Evolutionary conservation across 129 eudicot genomes (phyloP).

Genomic region (Cynara cardunculus): DNA sequence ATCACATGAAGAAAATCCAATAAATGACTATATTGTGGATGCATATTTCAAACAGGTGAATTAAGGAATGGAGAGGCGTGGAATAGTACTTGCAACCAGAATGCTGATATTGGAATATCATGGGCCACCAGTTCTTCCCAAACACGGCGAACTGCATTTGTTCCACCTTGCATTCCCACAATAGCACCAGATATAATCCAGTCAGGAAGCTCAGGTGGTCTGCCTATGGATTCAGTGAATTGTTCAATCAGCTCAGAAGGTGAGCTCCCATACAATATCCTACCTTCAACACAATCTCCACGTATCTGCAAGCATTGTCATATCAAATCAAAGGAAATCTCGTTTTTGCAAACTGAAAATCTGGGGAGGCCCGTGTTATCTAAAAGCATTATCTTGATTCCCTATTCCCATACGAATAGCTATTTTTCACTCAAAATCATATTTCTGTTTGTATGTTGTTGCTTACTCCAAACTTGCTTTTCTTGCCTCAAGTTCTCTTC

Average conservation of each 20-base stretch:
- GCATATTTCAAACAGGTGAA: not conserved
- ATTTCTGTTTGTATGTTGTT: not conserved
- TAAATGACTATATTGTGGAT: not conserved
- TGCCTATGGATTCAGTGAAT: conserved; percentile 85
- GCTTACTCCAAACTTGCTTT: not conserved
- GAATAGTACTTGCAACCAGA: conserved; percentile 91
- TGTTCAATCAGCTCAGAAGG: conserved; percentile 81
- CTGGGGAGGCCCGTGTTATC: not conserved
- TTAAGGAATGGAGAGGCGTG: not conserved
- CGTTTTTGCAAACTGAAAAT: not conserved
- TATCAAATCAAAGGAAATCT: not conserved
- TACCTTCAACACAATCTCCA: conserved; percentile 79
- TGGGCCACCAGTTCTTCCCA: conserved; percentile 57
- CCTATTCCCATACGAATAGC: not conserved
- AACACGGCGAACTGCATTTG: conserved; percentile 60
- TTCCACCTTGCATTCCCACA: conserved; percentile 99
- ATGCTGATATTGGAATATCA: conserved; percentile 86
- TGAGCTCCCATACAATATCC: conserved; percentile 79
- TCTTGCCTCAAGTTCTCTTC: not conserved
- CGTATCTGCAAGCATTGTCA: conserved; percentile 48
- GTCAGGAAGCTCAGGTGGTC: conserved; percentile 87
- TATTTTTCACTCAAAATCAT: too few species aligned
- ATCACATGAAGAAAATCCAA: not conserved
- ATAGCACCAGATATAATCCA: conserved; percentile 98
- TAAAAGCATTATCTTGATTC: not conserved